Base-by-base conservation (phyloP, 139 green algal genomes). In the Micromonas commoda region DNA sequence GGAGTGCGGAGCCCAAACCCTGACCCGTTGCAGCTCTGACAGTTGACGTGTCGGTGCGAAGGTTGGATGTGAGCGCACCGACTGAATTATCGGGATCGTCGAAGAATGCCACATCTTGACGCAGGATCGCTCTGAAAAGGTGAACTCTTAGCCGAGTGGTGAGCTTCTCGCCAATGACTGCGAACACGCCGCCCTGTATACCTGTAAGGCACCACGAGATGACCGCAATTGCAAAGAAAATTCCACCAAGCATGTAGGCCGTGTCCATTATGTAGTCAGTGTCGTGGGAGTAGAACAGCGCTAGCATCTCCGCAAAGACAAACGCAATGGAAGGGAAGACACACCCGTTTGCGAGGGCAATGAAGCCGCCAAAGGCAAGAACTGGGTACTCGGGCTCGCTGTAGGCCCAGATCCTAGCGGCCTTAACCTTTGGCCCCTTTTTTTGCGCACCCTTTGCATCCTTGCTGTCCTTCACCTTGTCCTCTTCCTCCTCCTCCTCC, bases 91-190 rank as follows among this genome's bases (percentile, higher is more conserved):
- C 57, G 34, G 37, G 31, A 20, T 79, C 33, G 51, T 87, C 83
- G 52, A 87, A 87, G 31, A 69, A 87, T 1, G 64, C 77, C 0
- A 87, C 38, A 23, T 87, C 83, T 73, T 87, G 83, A 20, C 81
- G 77, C 60, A 87, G 73, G 38, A 87, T 76, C 2, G 80, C 63
- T 0, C 26, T 29, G 69, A 87, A 85, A 5, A 64, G 57, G 9
- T 85, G 63, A n/a, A 32, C 26, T 9, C 83, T 71, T 54, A 87
- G 52, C 13, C 77, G 69, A 32, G 45, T 60, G 4, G 84, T 71
- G 34, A 87, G 51, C 9, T 45, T 53, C 51, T 73, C 73, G 24
- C 83, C 83, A n/a, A 85, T 57, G 32, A 78, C 45, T 20, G 26
- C 73, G 29, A 85, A 85, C 34, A 84, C 37, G 9, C 35, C 57